These are phyloP conservation scores for Phytopythium oedochilum DNA, from an alignment of 352 stramenopile species.

Conservation along the genomic window DNA sequence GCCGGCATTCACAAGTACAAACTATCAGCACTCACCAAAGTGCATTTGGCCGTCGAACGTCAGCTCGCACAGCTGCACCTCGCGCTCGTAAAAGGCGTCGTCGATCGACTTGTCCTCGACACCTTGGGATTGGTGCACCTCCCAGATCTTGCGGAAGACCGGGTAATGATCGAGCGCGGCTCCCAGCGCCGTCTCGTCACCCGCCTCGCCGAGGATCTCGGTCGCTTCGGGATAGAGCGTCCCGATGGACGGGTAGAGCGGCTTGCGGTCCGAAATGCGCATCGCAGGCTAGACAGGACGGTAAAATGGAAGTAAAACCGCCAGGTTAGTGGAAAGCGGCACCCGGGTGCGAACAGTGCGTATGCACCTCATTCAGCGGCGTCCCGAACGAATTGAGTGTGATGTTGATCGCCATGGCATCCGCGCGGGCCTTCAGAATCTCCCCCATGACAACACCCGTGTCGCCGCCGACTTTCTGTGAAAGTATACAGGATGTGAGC, in stretches of 20 bases:
- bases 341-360: too few species aligned
- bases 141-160: constrained; percentile 97
- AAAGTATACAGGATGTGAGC: background rate
- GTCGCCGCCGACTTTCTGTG: constrained; percentile 91
- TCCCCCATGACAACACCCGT: constrained; percentile 98
- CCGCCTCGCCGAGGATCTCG: constrained; percentile 90
- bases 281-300: constrained; percentile 82
- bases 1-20: too few species aligned
- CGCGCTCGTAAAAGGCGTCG: constrained; percentile 98
- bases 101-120: constrained; percentile 97
- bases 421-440: constrained; percentile 92
- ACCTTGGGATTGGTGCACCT: constrained; percentile 91
- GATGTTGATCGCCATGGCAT: constrained; percentile 99
- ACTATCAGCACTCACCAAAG: constrained; percentile 70
- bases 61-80: constrained; percentile 97
- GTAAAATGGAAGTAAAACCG: background rate
- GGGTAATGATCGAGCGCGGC: constrained; percentile 93
- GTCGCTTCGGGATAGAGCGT: constrained; percentile 97
- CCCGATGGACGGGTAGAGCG: constrained; percentile 96
- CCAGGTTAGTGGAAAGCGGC: background rate
- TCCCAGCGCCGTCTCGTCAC: constrained; percentile 86
- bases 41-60: constrained; percentile 99
- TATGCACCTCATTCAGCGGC: constrained; percentile 81
- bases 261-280: constrained; percentile 96
- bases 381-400: constrained; percentile 98